A percentile compares a stretch with the other conserved stretches of the same genome.
These are phyloP conservation scores for Globisporangium abappressorium DNA, from an alignment of 352 stramenopile genomes.

Conservation along the genomic window DNA sequence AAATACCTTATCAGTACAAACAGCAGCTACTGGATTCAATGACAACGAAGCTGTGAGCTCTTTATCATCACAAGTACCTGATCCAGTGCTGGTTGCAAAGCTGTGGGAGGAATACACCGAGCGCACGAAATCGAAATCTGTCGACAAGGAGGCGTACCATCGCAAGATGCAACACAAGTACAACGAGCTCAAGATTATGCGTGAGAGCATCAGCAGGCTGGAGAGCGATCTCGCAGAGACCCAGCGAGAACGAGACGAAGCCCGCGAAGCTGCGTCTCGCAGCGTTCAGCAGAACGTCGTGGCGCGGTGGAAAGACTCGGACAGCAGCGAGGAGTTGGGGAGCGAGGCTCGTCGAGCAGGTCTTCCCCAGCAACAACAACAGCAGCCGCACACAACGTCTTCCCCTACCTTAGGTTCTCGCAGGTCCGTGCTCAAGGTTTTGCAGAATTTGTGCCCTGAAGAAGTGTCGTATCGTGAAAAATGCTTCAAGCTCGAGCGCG, in stretches of 20 bases:
- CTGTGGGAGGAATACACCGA: conserved; percentile 64
- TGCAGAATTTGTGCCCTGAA: conserved; percentile 22
- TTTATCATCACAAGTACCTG: conserved; percentile 12
- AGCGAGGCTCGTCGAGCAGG: background rate
- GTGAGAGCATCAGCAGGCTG: conserved; percentile 43
- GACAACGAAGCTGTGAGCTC: background rate
- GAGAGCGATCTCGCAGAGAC: conserved; percentile 39
- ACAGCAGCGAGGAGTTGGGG: conserved; percentile 5
- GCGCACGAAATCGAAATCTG: conserved; percentile 39
- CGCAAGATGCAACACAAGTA: conserved; percentile 74
- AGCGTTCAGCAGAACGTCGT: conserved; percentile 13
- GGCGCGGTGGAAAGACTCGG: conserved; percentile 7
- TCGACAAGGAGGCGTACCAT: conserved; percentile 58
- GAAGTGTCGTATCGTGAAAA: conserved; percentile 47
- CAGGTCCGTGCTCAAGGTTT: conserved; percentile 6
- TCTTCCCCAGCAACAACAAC: background rate
- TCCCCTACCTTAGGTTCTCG: background rate
- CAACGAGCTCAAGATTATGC: conserved; percentile 51
- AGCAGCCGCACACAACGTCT: background rate
- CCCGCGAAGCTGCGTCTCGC: conserved; percentile 16
- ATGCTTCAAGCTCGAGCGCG: conserved; percentile 53
- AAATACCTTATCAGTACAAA: background rate
- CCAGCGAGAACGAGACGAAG: conserved; percentile 37
- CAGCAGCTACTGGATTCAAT: background rate
- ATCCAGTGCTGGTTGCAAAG: conserved; percentile 46